phyloP scores from a whole-genome alignment of 192 early-diverging fungal genomes.

The Coemansia sp. region DNA sequence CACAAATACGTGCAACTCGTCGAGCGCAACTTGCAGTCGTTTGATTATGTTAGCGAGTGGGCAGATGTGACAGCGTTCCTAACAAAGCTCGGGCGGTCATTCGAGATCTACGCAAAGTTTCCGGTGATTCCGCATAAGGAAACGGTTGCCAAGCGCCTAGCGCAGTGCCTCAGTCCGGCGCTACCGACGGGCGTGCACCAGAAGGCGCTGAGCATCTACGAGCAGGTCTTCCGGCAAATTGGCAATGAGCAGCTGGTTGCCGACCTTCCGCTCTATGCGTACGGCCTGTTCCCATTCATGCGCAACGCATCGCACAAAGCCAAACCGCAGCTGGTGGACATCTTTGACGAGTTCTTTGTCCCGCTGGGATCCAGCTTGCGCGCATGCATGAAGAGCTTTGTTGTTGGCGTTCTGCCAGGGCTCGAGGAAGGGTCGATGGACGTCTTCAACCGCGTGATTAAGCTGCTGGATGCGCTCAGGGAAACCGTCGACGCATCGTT shows the following conservation, averaged over 20 bases:
- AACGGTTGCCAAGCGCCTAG: slow-evolving; percentile 85
- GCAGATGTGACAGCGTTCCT: slow-evolving; percentile 92
- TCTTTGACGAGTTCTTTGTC: slow-evolving; percentile 76
- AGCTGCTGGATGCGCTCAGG: slow-evolving; percentile 65
- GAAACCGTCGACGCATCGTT: slow-evolving; percentile 69
- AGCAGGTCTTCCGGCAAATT: slow-evolving; percentile 69
- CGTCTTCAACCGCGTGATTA: slow-evolving; percentile 69
- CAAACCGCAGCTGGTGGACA: slow-evolving; percentile 79
- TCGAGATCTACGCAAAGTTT: slow-evolving; percentile 77
- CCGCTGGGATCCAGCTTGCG: slow-evolving; percentile 70
- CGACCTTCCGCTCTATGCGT: slow-evolving; percentile 84
- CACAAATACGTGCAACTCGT: slow-evolving; percentile 79
- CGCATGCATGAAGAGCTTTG: slow-evolving; percentile 75
- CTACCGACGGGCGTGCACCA: slow-evolving; percentile 94
- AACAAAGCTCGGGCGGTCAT: slow-evolving; percentile 76
- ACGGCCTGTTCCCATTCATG: slow-evolving; percentile 89
- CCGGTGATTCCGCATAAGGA: slow-evolving; percentile 79
- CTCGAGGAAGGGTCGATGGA: slow-evolving; percentile 90
- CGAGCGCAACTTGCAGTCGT: slow-evolving; percentile 85
- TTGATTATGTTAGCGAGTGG: slow-evolving; percentile 94
- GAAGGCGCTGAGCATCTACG: slow-evolving; percentile 87
- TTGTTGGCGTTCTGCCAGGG: slow-evolving; percentile 77
- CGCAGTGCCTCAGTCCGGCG: slow-evolving; percentile 93
- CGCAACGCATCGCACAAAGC: slow-evolving; percentile 78
- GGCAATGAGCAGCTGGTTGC: slow-evolving; percentile 71